Base-by-base conservation (phyloP, 139 green algal genomes). In the Tetratostichococcus sp. region DNA sequence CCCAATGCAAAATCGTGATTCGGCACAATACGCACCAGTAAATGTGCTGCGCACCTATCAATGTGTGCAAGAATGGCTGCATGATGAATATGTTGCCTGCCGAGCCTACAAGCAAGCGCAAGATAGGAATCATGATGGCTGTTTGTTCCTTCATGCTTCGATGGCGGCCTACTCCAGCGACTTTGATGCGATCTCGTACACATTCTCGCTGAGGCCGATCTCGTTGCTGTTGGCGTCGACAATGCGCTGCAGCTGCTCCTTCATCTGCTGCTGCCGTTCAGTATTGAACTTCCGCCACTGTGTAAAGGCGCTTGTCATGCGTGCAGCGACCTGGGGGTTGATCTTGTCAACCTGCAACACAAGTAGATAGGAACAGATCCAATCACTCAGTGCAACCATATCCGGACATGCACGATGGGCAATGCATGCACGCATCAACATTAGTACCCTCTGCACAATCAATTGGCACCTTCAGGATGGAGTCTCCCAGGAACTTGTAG, bases 111-210 rank as follows among this genome's bases (percentile, higher is more conserved):
- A n/a, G n/a, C n/a, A n/a, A n/a, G n/a, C n/a, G n/a, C n/a, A n/a
- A n/a, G n/a, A n/a, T n/a, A n/a, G n/a, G n/a, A n/a, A n/a, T n/a
- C n/a, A n/a, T n/a, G n/a, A n/a, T n/a, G n/a, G n/a, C n/a, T n/a
- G n/a, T n/a, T n/a, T n/a, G n/a, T n/a, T n/a, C n/a, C n/a, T n/a
- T n/a, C n/a, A n/a, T n/a, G n/a, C n/a, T n/a, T n/a, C n/a, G n/a
- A n/a, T n/a, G n/a, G n/a, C n/a, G n/a, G n/a, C n/a, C n/a, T n/a
- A 32, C 70, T 76, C 69, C 66, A 98, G 71, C 21, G 72, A 86
- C 86, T 98, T 98, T 73, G 72, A 85, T 0, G 87, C 93, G 70
- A 99, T 98, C 83, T 99, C 95, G 58, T 88, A 96, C 32, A 97
- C 91, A 75, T 99, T 99, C 65, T 96, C 92, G 31, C 73, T 90